These are phyloP conservation scores for Oxytropis ochrocephala DNA, from an alignment of 306 rosid species.

Conservation along the genomic window DNA sequence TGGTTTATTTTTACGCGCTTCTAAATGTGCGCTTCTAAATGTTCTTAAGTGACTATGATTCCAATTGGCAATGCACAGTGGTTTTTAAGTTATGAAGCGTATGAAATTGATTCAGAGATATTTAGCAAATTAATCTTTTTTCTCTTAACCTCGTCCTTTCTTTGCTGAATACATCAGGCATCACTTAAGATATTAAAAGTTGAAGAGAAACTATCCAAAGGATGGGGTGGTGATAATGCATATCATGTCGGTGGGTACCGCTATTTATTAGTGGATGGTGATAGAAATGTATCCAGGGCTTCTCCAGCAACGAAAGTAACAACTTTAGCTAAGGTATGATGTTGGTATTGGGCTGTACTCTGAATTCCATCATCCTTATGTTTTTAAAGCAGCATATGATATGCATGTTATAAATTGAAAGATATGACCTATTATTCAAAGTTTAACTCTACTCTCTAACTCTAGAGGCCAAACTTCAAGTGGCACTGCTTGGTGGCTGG, in stretches of 20 bases:
- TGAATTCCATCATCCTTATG: neutral
- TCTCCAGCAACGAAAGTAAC: slow-evolving; percentile 92
- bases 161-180: slow-evolving; percentile 50
- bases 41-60: neutral
- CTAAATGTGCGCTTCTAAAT: too few relatives aligned
- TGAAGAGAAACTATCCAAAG: slow-evolving; percentile 93
- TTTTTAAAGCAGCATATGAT: neutral
- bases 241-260: slow-evolving; percentile 93
- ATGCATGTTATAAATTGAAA: slow-evolving; percentile 10
- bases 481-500: slow-evolving; percentile 7
- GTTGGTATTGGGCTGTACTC: neutral
- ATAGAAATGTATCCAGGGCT: slow-evolving; percentile 85
- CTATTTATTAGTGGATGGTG: slow-evolving; percentile 79
- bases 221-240: slow-evolving; percentile 99
- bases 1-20: neutral
- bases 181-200: slow-evolving; percentile 72
- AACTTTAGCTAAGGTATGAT: slow-evolving; percentile 76
- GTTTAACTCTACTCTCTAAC: neutral
- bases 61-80: neutral
- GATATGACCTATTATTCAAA: slow-evolving; percentile 5
- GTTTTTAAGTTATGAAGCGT: neutral
- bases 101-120: slow-evolving; percentile 1
- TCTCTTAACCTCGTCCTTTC: slow-evolving; percentile 12
- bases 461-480: neutral
- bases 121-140: neutral